phyloP scores from a whole-genome alignment of 768 basidiomycete species.

The Boletus tomentosulus region DNA sequence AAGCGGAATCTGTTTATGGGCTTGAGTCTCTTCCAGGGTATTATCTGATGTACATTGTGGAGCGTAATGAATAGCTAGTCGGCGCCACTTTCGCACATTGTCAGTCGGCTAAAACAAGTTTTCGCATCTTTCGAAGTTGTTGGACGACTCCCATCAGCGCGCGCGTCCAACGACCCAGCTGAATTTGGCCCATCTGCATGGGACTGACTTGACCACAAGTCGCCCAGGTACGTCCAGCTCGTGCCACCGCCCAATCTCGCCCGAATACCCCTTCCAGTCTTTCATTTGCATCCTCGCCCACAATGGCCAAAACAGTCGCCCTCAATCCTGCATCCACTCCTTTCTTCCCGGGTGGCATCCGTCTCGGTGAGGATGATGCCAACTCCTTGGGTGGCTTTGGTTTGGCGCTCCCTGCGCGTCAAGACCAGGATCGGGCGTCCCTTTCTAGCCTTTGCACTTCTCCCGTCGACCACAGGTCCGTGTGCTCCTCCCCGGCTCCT shows the following conservation, averaged over 20 bases:
- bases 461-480: slow-evolving; percentile 61
- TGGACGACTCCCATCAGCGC: slow-evolving; percentile 14
- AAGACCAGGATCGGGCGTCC: slow-evolving; percentile 43
- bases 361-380: slow-evolving; percentile 53
- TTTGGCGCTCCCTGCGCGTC: slow-evolving; percentile 45
- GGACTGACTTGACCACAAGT: slow-evolving; percentile 21
- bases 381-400: slow-evolving; percentile 34
- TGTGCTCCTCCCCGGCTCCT: slow-evolving; percentile 59
- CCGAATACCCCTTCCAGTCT: slow-evolving; percentile 8
- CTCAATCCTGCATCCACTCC: slow-evolving; percentile 81
- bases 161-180: slow-evolving; percentile 3
- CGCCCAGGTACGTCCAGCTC: slow-evolving; percentile 23
- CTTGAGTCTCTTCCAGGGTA: slow-evolving; percentile 11
- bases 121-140: background rate
- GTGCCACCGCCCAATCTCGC: background rate
- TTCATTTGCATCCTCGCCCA: slow-evolving; percentile 18
- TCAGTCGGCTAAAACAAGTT: slow-evolving; percentile 1
- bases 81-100: slow-evolving; percentile 8
- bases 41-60: slow-evolving; percentile 9
- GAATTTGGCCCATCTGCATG: slow-evolving; percentile 21
- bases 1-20: slow-evolving; percentile 11
- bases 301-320: slow-evolving; percentile 72
- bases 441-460: slow-evolving; percentile 56
- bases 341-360: slow-evolving; percentile 70
- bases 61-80: background rate